Evolutionary conservation across 2,329 filamentous ascomycete genomes (phyloP).

Genomic region (Pseudogymnoascus sp.): DNA sequence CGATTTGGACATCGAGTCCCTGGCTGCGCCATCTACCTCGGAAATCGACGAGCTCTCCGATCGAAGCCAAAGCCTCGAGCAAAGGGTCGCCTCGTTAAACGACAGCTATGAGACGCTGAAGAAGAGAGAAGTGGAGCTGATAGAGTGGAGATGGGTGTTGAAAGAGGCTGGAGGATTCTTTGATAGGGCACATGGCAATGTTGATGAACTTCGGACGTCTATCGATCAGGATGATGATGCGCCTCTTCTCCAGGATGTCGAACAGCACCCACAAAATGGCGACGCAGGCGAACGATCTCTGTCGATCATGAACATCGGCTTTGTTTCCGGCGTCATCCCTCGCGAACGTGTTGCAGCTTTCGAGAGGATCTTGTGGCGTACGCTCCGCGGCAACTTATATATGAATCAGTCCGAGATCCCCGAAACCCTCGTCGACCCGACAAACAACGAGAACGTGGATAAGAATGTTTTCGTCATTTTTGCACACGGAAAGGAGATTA

Average conservation of each 20-base stretch:
- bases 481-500: conserved; percentile 94
- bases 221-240: conserved; percentile 84
- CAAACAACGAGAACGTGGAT: conserved; percentile 83
- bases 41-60: conserved; percentile 96
- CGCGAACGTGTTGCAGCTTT: conserved; percentile 91
- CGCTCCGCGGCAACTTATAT: conserved; percentile 93
- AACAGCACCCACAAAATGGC: conserved; percentile 62
- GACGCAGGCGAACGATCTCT: conserved; percentile 74
- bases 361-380: conserved; percentile 95
- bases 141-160: conserved; percentile 97
- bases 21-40: conserved; percentile 81
- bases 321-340: conserved; percentile 92
- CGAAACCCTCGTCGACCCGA: conserved; percentile 83
- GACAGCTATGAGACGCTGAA: conserved; percentile 98
- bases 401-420: conserved; percentile 99
- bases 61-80: conserved; percentile 85
- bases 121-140: conserved; percentile 93
- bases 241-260: conserved; percentile 84
- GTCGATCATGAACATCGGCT: conserved; percentile 97
- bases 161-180: conserved; percentile 97
- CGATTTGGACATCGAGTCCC: conserved; percentile 80
- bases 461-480: conserved; percentile 99
- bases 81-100: conserved; percentile 84
- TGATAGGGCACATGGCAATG: conserved; percentile 89
- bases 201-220: conserved; percentile 91